phyloP scores from a whole-genome alignment of 2,329 filamentous ascomycete genomes.

The Knoxdaviesia capensis region DNA sequence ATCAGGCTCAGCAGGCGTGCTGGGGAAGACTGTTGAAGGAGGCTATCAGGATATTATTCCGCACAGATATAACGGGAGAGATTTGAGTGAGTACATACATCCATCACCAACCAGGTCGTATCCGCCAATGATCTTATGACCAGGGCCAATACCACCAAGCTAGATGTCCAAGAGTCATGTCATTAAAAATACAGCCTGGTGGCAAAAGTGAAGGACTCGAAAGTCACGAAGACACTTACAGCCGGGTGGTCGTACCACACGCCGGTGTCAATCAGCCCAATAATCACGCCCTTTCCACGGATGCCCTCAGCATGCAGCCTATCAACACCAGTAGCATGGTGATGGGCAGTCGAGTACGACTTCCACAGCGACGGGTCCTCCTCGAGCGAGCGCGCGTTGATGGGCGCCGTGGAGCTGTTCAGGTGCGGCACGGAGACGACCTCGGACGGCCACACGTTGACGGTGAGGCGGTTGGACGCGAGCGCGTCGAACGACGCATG shows the following conservation, averaged over 20 bases:
- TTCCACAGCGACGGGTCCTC: too few relatives aligned
- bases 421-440: too few relatives aligned
- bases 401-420: too few relatives aligned
- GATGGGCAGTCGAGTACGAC: slow-evolving; percentile 2
- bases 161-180: slow-evolving; percentile 2
- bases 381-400: too few relatives aligned
- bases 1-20: slow-evolving; percentile 1
- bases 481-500: too few relatives aligned
- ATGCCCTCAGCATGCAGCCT: slow-evolving; percentile 16
- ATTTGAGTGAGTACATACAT: too few relatives aligned
- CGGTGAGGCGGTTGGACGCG: too few relatives aligned
- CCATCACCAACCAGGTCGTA: slow-evolving; percentile 16
- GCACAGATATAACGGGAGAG: too few relatives aligned
- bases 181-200: slow-evolving; percentile 23
- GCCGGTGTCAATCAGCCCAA: slow-evolving; percentile 20
- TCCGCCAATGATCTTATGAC: slow-evolving; percentile 17
- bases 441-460: too few relatives aligned
- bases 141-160: slow-evolving; percentile 18
- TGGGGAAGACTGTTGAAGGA: slow-evolving; percentile 13
- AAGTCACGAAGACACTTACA: slow-evolving; percentile 10
- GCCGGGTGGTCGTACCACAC: slow-evolving; percentile 17
- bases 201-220: too few relatives aligned
- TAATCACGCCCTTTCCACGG: slow-evolving; percentile 16
- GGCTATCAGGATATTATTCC: not conserved
- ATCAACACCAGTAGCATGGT: slow-evolving; percentile 19